A percentile compares a stretch with the other conserved stretches of the same genome.
These are phyloP conservation scores for Rhizophagus clarus DNA, from an alignment of 192 early-diverging fungal genomes.

Conservation along the genomic window DNA sequence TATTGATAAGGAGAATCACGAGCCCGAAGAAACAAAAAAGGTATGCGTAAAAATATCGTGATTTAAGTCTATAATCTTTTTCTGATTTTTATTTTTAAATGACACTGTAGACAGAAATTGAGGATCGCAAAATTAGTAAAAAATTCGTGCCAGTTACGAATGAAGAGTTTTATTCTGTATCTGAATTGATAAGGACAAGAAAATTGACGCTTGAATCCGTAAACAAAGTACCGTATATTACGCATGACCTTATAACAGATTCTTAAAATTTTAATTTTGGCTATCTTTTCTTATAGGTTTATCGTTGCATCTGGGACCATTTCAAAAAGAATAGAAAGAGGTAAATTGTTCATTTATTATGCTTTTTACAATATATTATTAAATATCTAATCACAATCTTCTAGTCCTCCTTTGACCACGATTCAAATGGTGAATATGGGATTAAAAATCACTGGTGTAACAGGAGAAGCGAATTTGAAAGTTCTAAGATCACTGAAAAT, in stretches of 20 bases:
- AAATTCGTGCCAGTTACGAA: background rate
- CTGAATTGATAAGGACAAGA: background rate
- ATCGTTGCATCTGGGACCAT: background rate
- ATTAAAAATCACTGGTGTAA: background rate
- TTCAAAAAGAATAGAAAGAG: background rate
- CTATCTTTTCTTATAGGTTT: background rate
- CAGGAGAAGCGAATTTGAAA: background rate
- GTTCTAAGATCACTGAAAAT: background rate
- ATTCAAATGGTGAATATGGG: conserved; percentile 9
- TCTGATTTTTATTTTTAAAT: no score
- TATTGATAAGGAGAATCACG: background rate
- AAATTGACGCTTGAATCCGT: background rate
- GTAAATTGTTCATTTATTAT: background rate
- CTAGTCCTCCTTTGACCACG: background rate
- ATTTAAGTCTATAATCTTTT: no score
- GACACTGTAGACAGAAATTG: no score
- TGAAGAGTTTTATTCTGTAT: background rate
- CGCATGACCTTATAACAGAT: background rate
- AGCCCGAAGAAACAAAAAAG: background rate
- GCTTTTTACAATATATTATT: background rate
- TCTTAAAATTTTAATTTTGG: background rate
- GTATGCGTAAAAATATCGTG: background rate
- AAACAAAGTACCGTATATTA: background rate
- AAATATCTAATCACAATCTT: background rate
- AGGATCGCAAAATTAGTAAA: no score